Evolutionary conservation across 164 flowering plant genomes (phyloP), one percentile per base, ranked within the genome.

Genomic region (Houttuynia cordata): DNA sequence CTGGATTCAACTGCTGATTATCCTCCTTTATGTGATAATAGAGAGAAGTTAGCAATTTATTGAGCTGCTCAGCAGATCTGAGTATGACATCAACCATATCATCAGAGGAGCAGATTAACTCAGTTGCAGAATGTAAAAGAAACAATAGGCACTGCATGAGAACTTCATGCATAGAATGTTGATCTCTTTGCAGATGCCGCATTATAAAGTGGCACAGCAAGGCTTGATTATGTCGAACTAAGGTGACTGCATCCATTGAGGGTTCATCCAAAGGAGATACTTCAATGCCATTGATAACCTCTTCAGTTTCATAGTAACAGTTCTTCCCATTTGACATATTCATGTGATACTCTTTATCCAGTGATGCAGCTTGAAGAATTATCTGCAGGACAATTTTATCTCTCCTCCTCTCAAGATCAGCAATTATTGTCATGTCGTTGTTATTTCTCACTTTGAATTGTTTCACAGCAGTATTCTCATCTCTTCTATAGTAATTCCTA

Each of bases 151-250:
- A 45, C 20, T 63, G 66, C 60, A 63, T 24, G 51, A 63, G 66
- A 64, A 86, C 79, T 74, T 87, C 97, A 55, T 87, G 96, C 86
- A 81, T 74, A 19, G 88, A 77, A 39, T 82, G 75, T 47, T 78
- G 85, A 50, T 82, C 85, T 57, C 65, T 83, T 58, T 73, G 83
- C 71, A 87, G 65, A 21, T 72, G 83, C 30, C 64, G 74, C 55
- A 86, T 68, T 61, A 91, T 57, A 70, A 91, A 91, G 21, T 73
- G 77, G 75, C 82, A 91, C 61, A 91, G 59, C 57, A 87, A 68
- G 52, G 81, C 76, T 68, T 91, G 96, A 77, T 91, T 86, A 70
- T 83, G 89, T 52, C 97, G 79, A 74, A 86, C 85, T 70, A 91
- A 71, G 66, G 97, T 87, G 59, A 87, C 68, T 9, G 97, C 96